These are phyloP conservation scores for Pestalotiopsis sp. DNA, from an alignment of 2,329 filamentous ascomycete species.

Conservation along the genomic window DNA sequence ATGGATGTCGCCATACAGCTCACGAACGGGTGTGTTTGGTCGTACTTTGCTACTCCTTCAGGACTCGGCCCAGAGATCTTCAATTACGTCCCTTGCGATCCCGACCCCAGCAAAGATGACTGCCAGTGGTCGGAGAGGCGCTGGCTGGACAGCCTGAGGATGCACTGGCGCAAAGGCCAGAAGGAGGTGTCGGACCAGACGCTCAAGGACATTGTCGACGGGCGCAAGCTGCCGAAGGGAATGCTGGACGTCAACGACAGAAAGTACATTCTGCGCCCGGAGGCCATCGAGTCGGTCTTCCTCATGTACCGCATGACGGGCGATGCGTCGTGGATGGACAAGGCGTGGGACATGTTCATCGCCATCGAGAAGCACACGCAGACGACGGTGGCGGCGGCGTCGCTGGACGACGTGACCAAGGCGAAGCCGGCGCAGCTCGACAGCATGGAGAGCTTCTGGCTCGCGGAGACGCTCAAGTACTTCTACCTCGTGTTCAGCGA, in stretches of 20 bases:
- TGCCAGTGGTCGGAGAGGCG: constrained; percentile 32
- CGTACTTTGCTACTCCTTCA: constrained; percentile 57
- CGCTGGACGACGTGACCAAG: constrained; percentile 64
- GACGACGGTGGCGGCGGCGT: constrained; percentile 64
- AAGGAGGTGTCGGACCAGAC: constrained; percentile 24
- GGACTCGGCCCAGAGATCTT: constrained; percentile 66
- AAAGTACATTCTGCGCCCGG: constrained; percentile 69
- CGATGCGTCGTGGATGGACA: constrained; percentile 63
- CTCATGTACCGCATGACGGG: constrained; percentile 76
- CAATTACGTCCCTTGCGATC: constrained; percentile 43
- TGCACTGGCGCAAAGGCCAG: constrained; percentile 26
- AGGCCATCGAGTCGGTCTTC: constrained; percentile 81
- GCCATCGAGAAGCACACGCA: constrained; percentile 62
- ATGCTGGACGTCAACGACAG: constrained; percentile 57
- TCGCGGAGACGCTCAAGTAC: constrained; percentile 69
- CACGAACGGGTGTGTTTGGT: constrained; percentile 66
- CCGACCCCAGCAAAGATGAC: constrained; percentile 25
- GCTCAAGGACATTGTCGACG: constrained; percentile 26
- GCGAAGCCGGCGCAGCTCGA: constrained; percentile 28
- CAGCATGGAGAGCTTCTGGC: constrained; percentile 77
- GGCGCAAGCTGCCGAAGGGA: constrained; percentile 48
- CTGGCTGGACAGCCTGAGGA: constrained; percentile 25
- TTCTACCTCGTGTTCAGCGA: constrained; percentile 66
- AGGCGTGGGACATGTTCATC: constrained; percentile 75
- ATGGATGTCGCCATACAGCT: constrained; percentile 58